Evolutionary conservation across 345 rosid species (phyloP).

Genomic region (Citrus hindsii): DNA sequence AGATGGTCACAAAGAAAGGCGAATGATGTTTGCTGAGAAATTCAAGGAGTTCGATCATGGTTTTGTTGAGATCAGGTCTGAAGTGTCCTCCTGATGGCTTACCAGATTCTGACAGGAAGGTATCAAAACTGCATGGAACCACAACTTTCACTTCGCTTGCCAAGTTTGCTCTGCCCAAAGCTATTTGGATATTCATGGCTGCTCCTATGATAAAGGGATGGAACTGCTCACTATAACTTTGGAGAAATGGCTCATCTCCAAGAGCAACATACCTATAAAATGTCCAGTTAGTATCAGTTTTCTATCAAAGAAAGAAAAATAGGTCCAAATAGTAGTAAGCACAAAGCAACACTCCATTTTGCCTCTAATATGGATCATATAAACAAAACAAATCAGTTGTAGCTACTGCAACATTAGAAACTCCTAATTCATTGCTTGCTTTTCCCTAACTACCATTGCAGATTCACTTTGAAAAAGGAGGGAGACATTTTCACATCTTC

Average conservation of each 20-base stretch:
- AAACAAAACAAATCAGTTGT: not conserved
- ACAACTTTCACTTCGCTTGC: conserved; percentile 72
- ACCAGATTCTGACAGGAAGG: conserved; percentile 55
- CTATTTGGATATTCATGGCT: conserved; percentile 70
- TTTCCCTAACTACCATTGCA: not conserved
- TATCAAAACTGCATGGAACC: conserved; percentile 77
- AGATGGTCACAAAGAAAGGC: conserved; percentile 70
- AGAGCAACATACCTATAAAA: conserved; percentile 67
- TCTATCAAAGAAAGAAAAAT: not conserved
- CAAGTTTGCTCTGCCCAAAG: conserved; percentile 62
- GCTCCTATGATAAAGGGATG: conserved; percentile 76
- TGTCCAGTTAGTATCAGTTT: not conserved
- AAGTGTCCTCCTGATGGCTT: conserved; percentile 79
- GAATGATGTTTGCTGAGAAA: conserved; percentile 65
- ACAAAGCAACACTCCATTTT: not conserved
- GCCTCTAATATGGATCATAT: not conserved
- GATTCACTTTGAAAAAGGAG: not conserved
- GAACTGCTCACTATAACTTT: conserved; percentile 60
- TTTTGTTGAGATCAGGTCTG: conserved; percentile 73
- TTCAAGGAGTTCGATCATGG: conserved; percentile 75
- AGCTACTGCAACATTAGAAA: not conserved
- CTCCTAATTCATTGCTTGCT: not conserved
- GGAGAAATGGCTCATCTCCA: conserved; percentile 85
- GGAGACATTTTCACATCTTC: not conserved
- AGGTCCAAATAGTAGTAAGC: not conserved